Evolutionary conservation across 192 early-diverging fungal species (phyloP), one percentile per base, ranked within the genome.

Genomic region (Podila horticola): DNA sequence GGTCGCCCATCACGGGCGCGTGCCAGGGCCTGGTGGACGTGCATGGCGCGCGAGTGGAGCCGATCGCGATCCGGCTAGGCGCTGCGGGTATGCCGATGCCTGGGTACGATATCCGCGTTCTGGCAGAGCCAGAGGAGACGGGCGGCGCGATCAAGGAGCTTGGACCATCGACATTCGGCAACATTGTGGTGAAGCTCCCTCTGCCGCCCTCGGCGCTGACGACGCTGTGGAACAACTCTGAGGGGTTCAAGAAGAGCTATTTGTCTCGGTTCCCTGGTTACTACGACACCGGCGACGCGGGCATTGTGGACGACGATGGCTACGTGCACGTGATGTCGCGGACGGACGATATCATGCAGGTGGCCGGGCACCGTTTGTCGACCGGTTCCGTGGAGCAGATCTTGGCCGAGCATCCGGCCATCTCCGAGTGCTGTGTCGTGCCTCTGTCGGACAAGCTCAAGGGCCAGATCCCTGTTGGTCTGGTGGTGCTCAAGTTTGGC

Each of bases 221-320:
- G 12, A 91, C 88, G 34, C 83, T 97, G 50, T 97, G 94, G 93
- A 90, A 93, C 24, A 94, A 97, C 82, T 85, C 89, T 60, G 66
- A 71, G 29, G 89, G 93, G 28, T 97, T 93, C 77, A 72, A 85
- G 26, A 84, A 91, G 38, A 88, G 89, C 41, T 96, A 97, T 68
- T 90, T 97, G 65, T 71, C 74, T 7, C 85, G 88, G 52, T 97
- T 94, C 69, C 92, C 93, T 2, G 96, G 96, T 0, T 93, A 93
- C 81, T 94, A 87, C 65, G 92, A 94, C 74, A 93, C 93, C 0
- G 94, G 95, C 10, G 96, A 97, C 73, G 90, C 93, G 0, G 96
- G 94, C 15, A 88, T 90, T 70, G 85, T 94, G 48, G 95, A 95
- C 83, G 85, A 86, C 48, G 90, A 94, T 60, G 94, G 92, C 4